Evolutionary conservation across 441 rosid species (phyloP).

Genomic region (Erodium moschatum): DNA sequence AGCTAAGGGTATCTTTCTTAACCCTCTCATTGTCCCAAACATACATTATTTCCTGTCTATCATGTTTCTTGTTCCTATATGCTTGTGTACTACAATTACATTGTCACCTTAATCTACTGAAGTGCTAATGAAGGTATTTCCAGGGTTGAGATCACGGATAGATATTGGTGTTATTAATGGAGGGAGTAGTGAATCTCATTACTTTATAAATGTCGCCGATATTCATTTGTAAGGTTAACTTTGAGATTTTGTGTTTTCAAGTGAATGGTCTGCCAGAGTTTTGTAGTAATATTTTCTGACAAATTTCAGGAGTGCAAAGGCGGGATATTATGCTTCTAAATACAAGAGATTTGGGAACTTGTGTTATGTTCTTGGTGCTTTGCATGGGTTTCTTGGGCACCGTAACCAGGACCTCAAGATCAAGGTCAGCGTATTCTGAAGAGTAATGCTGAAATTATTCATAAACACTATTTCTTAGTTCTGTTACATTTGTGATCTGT

Average conservation of each 20-base stretch:
- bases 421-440: slow-evolving; percentile 37
- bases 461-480: not conserved
- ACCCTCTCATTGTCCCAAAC: not conserved
- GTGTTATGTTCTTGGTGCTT: slow-evolving; percentile 78
- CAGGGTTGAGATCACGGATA: slow-evolving; percentile 57
- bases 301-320: slow-evolving; percentile 83
- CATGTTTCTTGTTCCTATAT: not conserved
- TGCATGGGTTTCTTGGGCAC: slow-evolving; percentile 85
- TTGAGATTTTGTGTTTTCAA: slow-evolving; percentile 11
- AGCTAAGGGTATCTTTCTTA: slow-evolving; percentile 44
- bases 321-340: slow-evolving; percentile 83
- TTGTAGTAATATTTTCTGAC: slow-evolving; percentile 20
- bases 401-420: slow-evolving; percentile 66
- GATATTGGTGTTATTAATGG: slow-evolving; percentile 67
- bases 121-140: slow-evolving; percentile 18
- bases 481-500: not conserved
- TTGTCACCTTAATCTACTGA: slow-evolving; percentile 13
- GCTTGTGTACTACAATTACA: slow-evolving; percentile 3
- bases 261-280: slow-evolving; percentile 17
- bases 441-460: slow-evolving; percentile 6
- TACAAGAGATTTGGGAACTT: slow-evolving; percentile 76
- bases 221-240: slow-evolving; percentile 73
- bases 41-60: not conserved
- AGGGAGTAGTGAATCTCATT: slow-evolving; percentile 47
- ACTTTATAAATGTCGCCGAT: slow-evolving; percentile 90